Conservation (phyloP, 306 rosid genomes). For the Malus sylvestris region DNA sequence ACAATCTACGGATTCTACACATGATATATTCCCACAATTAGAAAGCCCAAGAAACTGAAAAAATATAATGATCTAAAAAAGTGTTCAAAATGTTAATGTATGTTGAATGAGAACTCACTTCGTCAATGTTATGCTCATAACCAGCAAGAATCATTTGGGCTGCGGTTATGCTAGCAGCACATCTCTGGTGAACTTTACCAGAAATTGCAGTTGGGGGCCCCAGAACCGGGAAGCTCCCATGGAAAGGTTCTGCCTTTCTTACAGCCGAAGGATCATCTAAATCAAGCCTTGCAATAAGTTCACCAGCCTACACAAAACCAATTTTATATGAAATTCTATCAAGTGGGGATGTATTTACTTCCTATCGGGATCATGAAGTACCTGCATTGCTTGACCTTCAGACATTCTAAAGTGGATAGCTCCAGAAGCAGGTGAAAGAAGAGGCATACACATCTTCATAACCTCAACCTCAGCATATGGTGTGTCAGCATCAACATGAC, state of each 20-base stretch:
- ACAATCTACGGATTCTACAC: conserved; percentile 12
- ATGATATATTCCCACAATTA: not conserved
- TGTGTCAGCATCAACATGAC: conserved; percentile 80
- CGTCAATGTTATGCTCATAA: conserved; percentile 85
- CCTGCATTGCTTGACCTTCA: conserved; percentile 99
- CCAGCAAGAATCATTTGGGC: conserved; percentile 96
- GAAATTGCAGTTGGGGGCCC: conserved; percentile 91
- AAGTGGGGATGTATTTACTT: conserved; percentile 2
- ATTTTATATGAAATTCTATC: not conserved
- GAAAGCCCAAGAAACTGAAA: not conserved
- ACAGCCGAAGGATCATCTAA: conserved; percentile 97
- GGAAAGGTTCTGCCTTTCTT: conserved; percentile 85
- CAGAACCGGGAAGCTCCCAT: conserved; percentile 74
- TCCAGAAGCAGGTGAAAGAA: conserved; percentile 98
- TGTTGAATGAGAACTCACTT: conserved; percentile 44
- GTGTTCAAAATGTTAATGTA: not conserved
- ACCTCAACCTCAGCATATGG: conserved; percentile 99
- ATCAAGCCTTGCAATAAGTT: conserved; percentile 90
- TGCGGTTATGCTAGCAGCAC: conserved; percentile 80
- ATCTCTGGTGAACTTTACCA: conserved; percentile 94
- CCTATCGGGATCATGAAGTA: conserved; percentile 22
- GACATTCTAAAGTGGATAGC: conserved; percentile 72
- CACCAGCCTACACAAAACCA: conserved; percentile 65
- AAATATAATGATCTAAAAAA: not conserved
- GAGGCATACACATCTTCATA: conserved; percentile 99